A percentile compares a stretch with the other conserved stretches of the same genome.
Evolutionary conservation across 257 asterid genomes (phyloP).

Genomic region (Leptodermis oblonga): DNA sequence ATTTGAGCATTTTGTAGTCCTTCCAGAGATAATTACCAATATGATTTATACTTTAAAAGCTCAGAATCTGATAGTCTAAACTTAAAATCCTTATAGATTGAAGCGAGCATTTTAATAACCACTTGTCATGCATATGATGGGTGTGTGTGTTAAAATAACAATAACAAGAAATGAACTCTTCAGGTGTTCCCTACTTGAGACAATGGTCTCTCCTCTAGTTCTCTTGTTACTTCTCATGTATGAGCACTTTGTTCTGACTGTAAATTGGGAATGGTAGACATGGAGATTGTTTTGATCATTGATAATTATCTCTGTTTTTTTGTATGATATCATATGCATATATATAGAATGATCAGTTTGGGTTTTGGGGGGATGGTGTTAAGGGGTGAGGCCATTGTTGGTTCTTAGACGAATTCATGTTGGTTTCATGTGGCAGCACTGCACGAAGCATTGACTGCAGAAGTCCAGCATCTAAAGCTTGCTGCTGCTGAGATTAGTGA

Average conservation of each 20-base stretch:
- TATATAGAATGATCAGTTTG: no score
- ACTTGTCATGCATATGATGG: no score
- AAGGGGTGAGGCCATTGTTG: background rate
- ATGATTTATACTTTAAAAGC: background rate
- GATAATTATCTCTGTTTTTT: background rate
- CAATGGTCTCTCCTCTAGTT: background rate
- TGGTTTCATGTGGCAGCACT: conserved; percentile 42
- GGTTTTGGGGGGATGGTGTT: no score
- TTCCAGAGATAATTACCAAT: background rate
- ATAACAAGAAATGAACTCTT: no score
- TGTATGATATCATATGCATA: no score
- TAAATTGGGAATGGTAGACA: background rate
- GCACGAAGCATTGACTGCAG: conserved; percentile 66
- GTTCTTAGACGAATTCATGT: background rate
- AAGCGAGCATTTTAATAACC: background rate
- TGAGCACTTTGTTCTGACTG: background rate
- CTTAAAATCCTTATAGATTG: background rate
- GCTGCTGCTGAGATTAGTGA: conserved; percentile 46
- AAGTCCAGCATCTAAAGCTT: conserved; percentile 68
- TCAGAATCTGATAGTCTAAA: background rate
- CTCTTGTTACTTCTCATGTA: background rate
- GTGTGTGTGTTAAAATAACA: no score
- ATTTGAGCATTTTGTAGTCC: background rate
- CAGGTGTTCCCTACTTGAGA: background rate
- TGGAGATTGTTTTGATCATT: background rate